Evolutionary conservation across 2,329 filamentous ascomycete genomes (phyloP), one percentile per base, ranked within the genome.

Genomic region (Apiospora phragmitis): DNA sequence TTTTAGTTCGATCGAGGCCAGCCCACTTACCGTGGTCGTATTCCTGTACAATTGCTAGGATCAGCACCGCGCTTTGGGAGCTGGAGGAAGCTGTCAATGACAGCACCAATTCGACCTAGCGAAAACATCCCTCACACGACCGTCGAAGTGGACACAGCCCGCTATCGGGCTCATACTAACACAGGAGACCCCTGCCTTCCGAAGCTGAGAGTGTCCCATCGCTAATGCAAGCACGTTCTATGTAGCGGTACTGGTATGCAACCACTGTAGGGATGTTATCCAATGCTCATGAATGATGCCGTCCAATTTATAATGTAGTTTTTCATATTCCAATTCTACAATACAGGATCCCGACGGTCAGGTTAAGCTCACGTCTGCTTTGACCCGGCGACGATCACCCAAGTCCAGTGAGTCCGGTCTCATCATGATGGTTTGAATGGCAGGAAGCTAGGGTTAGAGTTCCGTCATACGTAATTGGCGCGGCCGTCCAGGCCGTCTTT

Each of bases 401-500:
- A 62, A 32, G 7, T 47, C 55, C 32, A 32, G n/a, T n/a, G n/a
- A n/a, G n/a, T n/a, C n/a, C n/a, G n/a, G 55, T 62, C 55, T 38
- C 55, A 38, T n/a, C 18, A 12, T 62, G 18, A n/a, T 18, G 4
- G 24, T 14, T 51, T 14, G 51, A 59, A n/a, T 3, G 47, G 49
- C 49, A 55, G 12, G 18, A n/a, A 62, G 55, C 55, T 38, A 32
- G 55, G 55, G 55, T 62, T 62, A 62, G 55, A 62, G 55, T 62
- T 62, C 55, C 9, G 55, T 62, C 55, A 62, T 38, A 62, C 55
- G 55, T 62, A 62, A 62, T 62, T 62, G 55, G 55, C 35, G 55
- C 55, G 55, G 55, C 55, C 29, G 29, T 38, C 55, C 18, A 47
- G 32, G 55, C 55, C 29, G 29, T 38, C 55, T 62, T 62, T 38